Conservation (phyloP, 768 basidiomycete species). For the Ramaria sp. region DNA sequence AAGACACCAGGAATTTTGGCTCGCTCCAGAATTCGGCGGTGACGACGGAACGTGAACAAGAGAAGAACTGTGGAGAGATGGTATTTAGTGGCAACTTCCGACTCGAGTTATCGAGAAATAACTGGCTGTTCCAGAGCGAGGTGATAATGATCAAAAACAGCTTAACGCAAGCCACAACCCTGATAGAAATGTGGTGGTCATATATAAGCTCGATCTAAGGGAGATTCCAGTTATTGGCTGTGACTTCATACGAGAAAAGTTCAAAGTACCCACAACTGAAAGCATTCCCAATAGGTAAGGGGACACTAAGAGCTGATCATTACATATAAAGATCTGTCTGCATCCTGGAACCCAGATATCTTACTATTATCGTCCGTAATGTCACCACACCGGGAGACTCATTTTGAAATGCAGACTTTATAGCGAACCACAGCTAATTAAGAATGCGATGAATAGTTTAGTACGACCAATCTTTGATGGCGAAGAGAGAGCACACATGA, state of each 20-base stretch:
- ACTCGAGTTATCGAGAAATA: neutral
- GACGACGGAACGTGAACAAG: neutral
- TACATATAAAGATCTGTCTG: neutral
- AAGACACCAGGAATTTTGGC: neutral
- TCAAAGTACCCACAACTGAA: neutral
- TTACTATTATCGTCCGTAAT: neutral
- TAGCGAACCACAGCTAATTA: neutral
- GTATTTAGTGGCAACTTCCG: neutral
- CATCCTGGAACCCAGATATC: neutral
- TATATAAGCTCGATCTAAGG: neutral
- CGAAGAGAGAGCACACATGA: neutral
- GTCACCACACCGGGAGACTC: neutral
- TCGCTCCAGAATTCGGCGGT: neutral
- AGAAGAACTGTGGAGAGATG: neutral
- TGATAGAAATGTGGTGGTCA: neutral
- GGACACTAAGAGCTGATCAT: neutral
- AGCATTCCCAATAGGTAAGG: neutral
- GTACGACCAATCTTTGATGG: neutral
- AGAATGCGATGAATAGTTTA: neutral
- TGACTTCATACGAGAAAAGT: neutral
- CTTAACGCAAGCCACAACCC: neutral
- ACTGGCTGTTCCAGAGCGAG: neutral
- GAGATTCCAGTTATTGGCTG: neutral
- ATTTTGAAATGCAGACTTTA: neutral
- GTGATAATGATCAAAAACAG: neutral